Evolutionary conservation across 495 filamentous ascomycete genomes (phyloP).

Genomic region (Penicillium herquei): DNA sequence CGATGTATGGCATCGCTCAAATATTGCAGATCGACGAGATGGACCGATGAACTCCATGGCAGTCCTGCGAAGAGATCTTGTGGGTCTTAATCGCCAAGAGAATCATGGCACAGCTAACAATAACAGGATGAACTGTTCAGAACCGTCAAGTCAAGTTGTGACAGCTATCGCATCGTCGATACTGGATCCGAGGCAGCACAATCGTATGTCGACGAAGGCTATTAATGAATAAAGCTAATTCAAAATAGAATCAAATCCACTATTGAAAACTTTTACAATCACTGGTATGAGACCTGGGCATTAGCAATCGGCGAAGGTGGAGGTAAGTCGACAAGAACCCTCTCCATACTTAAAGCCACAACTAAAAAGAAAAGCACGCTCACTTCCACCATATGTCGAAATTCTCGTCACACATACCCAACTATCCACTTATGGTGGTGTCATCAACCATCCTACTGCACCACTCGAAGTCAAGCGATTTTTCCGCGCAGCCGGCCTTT

Average conservation of each 20-base stretch:
- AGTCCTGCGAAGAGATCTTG: constrained; percentile 63
- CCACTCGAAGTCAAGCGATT: constrained; percentile 67
- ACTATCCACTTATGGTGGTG: constrained; percentile 68
- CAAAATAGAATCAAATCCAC: constrained; percentile 53
- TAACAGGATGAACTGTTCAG: constrained; percentile 57
- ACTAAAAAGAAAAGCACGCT: constrained; percentile 42
- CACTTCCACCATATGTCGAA: constrained; percentile 69
- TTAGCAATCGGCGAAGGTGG: constrained; percentile 56
- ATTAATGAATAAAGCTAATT: neutral
- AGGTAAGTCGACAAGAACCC: constrained; percentile 31
- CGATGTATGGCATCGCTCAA: constrained; percentile 63
- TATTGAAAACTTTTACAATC: constrained; percentile 61
- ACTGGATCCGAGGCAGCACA: constrained; percentile 55
- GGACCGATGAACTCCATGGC: constrained; percentile 68
- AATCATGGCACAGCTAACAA: neutral
- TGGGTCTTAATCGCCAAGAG: constrained; percentile 27
- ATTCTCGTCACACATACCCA: constrained; percentile 72
- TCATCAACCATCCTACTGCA: constrained; percentile 73
- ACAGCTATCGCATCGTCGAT: constrained; percentile 50
- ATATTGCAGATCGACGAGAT: constrained; percentile 64
- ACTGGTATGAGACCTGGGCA: constrained; percentile 62
- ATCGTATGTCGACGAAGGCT: constrained; percentile 39
- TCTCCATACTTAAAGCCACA: neutral
- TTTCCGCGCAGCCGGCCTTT: constrained; percentile 67
- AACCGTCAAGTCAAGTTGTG: constrained; percentile 61